Percentiles rank a stretch among this genome's conserved stretches.
Evolutionary conservation across 192 early-diverging fungal species (phyloP).

Genomic region (Coemansia sp.): DNA sequence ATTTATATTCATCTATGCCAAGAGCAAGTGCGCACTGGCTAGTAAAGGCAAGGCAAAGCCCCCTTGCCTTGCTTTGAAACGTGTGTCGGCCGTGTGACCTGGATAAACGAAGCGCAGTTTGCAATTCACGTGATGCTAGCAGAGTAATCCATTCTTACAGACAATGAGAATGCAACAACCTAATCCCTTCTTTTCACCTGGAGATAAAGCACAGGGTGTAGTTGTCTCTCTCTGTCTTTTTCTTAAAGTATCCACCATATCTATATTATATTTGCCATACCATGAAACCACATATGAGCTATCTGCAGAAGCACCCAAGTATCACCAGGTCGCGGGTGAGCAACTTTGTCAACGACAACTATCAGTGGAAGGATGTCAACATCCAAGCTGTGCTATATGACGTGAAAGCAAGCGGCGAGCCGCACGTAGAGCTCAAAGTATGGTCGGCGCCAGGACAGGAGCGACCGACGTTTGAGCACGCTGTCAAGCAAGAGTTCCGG

Average conservation of each 20-base stretch:
- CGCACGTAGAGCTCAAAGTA: constrained; percentile 54
- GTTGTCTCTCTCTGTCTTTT: too few relatives aligned
- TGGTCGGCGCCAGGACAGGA: constrained; percentile 53
- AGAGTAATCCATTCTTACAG: too few relatives aligned
- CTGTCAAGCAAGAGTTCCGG: constrained; percentile 61
- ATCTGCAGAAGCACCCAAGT: constrained; percentile 62
- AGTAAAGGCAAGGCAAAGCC: too few relatives aligned
- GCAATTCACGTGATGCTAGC: too few relatives aligned
- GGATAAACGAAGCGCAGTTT: too few relatives aligned
- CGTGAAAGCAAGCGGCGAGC: constrained; percentile 36
- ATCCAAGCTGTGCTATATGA: constrained; percentile 56
- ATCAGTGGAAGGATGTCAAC: constrained; percentile 67
- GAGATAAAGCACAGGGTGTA: too few relatives aligned
- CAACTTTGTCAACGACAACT: constrained; percentile 63
- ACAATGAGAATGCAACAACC: too few relatives aligned
- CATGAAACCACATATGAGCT: constrained; percentile 17
- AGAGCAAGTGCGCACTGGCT: too few relatives aligned
- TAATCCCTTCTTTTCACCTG: too few relatives aligned
- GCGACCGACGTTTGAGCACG: constrained; percentile 50
- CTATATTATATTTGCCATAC: neutral
- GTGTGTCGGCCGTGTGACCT: too few relatives aligned
- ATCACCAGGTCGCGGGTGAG: constrained; percentile 73
- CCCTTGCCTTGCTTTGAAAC: too few relatives aligned
- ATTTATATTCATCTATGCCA: too few relatives aligned
- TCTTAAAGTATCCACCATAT: neutral